These are phyloP conservation scores for Microsporum canis DNA, from an alignment of 2,329 filamentous ascomycete genomes.

Conservation along the genomic window DNA sequence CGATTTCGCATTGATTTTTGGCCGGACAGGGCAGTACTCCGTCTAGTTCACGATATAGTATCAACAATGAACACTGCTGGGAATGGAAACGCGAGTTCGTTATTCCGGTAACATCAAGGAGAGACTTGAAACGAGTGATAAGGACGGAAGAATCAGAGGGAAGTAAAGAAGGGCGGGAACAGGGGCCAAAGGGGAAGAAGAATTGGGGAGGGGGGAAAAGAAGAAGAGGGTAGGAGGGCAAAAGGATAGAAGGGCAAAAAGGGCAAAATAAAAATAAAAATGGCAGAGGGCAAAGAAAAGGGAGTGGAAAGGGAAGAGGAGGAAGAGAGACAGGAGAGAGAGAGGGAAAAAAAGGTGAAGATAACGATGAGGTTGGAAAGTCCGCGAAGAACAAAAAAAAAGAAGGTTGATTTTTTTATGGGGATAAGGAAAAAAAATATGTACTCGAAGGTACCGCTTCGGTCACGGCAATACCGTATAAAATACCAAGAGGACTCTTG, in stretches of 20 bases:
- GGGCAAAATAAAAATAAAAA: too few species aligned
- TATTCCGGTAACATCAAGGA: conserved; percentile 5
- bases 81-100: background rate
- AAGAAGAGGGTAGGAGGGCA: conserved; percentile 10
- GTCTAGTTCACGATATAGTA: background rate
- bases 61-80: conserved; percentile 4
- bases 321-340: background rate
- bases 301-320: background rate
- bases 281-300: background rate
- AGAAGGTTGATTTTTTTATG: conserved; percentile 3
- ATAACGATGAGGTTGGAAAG: background rate
- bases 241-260: background rate
- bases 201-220: conserved; percentile 9
- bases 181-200: conserved; percentile 8
- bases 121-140: conserved; percentile 7
- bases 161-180: conserved; percentile 1
- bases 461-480: conserved; percentile 2
- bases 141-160: background rate
- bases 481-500: background rate
- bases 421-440: background rate
- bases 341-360: background rate
- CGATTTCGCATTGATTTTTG: background rate
- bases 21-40: background rate
- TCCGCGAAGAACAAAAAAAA: background rate
- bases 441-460: background rate